Evolutionary conservation across 257 asterid species (phyloP), one percentile per base, ranked within the genome.

Genomic region (Knoxia roxburghii): DNA sequence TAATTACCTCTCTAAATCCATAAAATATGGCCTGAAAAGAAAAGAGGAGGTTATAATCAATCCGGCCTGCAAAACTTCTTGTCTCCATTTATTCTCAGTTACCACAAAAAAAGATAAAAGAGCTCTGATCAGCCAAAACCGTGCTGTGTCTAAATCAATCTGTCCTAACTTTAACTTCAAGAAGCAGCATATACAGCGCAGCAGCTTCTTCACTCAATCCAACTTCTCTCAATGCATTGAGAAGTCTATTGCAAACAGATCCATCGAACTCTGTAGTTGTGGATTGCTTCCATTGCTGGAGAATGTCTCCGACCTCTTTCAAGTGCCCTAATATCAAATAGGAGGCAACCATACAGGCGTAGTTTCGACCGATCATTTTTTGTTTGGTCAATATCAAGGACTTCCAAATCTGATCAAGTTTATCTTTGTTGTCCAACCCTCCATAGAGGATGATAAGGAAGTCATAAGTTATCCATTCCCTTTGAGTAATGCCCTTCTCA

Each of bases 231-330:
- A 85, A 84, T 30, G 88, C 88, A 56, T 75, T 80, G 24, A 79
- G 24, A 57, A 90, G 79, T 68, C 76, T 80, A 67, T 59, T 67
- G 76, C 97, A 88, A 74, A 85, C 68, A 64, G 86, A 72, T 65
- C 58, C 29, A 72, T 82, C 79, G 68, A 90, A 84, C 61, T 82
- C 86, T 24, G 89, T 69, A 21, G 84, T 73, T 29, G 95, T 73
- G 35, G 95, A 88, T 70, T 82, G 81, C 82, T 86, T 85, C 99
- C 99, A 93, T 53, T 90, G 92, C n/a, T 80, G 89, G 6, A 90
- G 65, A 53, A 88, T 70, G 29, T 85, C 95, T 37, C 86, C 79
- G 18, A 78, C 94, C 72, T 93, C 97, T 76, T 83, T 80, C 80
- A 77, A 72, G 74, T 88, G 82, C 56, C 91, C 97, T 3, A 86